These are phyloP conservation scores for Aegilops bicornis DNA, from an alignment of 176 grass and related monocot genomes.

Conservation along the genomic window DNA sequence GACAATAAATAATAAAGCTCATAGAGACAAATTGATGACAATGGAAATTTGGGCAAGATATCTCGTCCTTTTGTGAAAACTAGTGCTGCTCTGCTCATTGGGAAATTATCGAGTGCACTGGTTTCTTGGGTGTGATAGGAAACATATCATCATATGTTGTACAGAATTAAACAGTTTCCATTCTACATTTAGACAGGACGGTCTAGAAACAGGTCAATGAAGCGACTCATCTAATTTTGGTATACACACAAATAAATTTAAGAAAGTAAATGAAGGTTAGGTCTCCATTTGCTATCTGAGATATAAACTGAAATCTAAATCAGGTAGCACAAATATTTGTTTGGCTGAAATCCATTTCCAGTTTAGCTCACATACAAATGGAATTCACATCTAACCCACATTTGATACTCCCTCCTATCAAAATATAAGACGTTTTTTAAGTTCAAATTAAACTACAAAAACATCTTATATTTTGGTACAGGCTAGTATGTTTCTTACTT, in stretches of 20 bases:
- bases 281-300: not conserved
- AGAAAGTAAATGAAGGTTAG: not conserved
- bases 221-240: not conserved
- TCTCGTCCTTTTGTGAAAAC: slow-evolving; percentile 36
- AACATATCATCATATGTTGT: not conserved
- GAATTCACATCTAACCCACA: not conserved
- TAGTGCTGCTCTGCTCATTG: slow-evolving; percentile 9
- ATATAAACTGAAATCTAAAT: not conserved
- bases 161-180: slow-evolving; percentile 15
- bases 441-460: no score
- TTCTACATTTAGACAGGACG: slow-evolving; percentile 7
- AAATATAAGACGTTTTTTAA: no score
- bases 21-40: slow-evolving; percentile 33
- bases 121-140: not conserved
- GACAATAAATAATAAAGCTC: slow-evolving; percentile 29
- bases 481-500: not conserved
- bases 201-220: slow-evolving; percentile 31
- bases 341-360: not conserved
- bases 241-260: not conserved
- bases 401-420: no score
- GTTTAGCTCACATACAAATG: not conserved
- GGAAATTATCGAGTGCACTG: slow-evolving; percentile 35
- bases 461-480: no score
- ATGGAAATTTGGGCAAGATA: slow-evolving; percentile 12
- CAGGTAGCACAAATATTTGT: not conserved